A percentile compares a stretch with the other conserved stretches of the same genome.
Evolutionary conservation across 1,284 basidiomycete genomes (phyloP).

Genomic region (Takashimella koratensis): DNA sequence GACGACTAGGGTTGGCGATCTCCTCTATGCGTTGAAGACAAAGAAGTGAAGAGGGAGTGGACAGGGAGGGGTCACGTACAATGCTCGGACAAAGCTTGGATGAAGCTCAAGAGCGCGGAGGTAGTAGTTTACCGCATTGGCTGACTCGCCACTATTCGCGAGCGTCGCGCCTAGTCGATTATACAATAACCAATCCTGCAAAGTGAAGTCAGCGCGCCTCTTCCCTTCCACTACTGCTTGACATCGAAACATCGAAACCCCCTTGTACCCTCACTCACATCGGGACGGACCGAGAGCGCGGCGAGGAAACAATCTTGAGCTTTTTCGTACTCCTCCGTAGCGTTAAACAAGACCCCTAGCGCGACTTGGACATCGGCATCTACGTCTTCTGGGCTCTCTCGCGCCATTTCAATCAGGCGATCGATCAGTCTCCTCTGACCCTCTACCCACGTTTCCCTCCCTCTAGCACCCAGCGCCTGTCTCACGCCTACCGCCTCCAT

Average conservation of each 20-base stretch:
- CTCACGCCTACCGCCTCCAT: not conserved
- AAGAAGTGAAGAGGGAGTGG: no score
- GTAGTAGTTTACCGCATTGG: conserved; percentile 85
- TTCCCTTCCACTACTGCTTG: no score
- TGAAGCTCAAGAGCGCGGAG: conserved; percentile 83
- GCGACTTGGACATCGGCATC: conserved; percentile 96
- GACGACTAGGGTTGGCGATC: not conserved
- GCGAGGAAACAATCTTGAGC: conserved; percentile 92
- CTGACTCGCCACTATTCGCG: conserved; percentile 81
- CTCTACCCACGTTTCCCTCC: conserved; percentile 14
- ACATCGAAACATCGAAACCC: no score
- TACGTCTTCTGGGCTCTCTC: conserved; percentile 54
- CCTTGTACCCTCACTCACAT: no score
- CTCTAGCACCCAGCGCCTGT: conserved; percentile 3
- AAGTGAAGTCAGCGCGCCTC: conserved; percentile 7
- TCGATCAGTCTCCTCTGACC: conserved; percentile 37
- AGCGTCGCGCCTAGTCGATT: conserved; percentile 95
- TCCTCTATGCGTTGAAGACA: no score
- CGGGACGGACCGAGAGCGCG: conserved; percentile 79
- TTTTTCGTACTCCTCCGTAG: conserved; percentile 85
- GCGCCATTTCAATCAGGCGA: conserved; percentile 49
- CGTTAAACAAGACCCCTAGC: conserved; percentile 87
- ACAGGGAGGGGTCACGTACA: no score
- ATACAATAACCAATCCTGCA: conserved; percentile 88
- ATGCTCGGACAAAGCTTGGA: conserved; percentile 87